Evolutionary conservation across 495 filamentous ascomycete genomes (phyloP), one percentile per base, ranked within the genome.

Genomic region (Daldinia decipiens): DNA sequence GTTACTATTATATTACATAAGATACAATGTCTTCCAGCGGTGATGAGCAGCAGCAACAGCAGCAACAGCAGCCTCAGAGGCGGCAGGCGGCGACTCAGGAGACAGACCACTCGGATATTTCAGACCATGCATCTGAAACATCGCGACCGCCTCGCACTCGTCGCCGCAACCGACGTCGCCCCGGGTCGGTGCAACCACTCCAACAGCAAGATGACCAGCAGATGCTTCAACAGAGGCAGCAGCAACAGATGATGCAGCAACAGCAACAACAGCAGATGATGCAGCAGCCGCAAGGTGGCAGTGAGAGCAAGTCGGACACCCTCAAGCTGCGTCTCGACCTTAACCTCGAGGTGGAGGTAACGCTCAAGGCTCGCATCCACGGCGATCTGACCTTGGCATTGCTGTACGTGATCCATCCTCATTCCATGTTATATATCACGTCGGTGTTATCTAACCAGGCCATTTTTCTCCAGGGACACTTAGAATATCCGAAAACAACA

Each of bases 321-420:
- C 76, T 95, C 62, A 79, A 88, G 43, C 75, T 95, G 74, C 82
- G 92, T 61, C 77, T 96, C 68, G 92, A 95, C 77, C 75, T 95
- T 39, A 94, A 95, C 79, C 77, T 96, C 36, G 92, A 95, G 75
- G 87, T 95, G 70, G 90, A 94, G 81, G 87, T 96, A 27, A 88
- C 93, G 70, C 82, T 96, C 21, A 93, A 93, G 83, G 93, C 93
- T 6, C 93, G 92, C 81, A 92, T 96, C 75, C 89, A 94, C 73
- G 91, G 93, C 73, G 93, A 95, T 85, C 79, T 95, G 71, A 94
- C 92, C 13, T 74, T 96, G 65, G 90, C 89, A 45, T 83, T 96
- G 70, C 80, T 96, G 92, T 93, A 77, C 83, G 89, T 90, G 8
- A 40, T 9, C 34, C 31, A 40, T 9, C 34, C 15, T 7, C 29